Evolutionary conservation across 208 protist genomes (phyloP), one percentile per base, ranked within the genome.

Genomic region (Leishmania guyanensis): DNA sequence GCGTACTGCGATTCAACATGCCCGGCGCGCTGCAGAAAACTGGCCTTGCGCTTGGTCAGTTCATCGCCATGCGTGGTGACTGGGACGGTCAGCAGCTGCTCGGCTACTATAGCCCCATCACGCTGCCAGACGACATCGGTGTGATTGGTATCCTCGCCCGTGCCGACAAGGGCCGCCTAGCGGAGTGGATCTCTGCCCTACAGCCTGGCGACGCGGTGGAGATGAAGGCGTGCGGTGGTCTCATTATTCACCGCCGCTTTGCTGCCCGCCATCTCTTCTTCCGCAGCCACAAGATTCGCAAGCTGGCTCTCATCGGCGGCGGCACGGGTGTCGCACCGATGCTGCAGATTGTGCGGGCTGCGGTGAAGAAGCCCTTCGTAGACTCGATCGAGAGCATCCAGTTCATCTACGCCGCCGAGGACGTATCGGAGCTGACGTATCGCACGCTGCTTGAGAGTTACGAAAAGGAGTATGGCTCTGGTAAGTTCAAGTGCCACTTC

Each of bases 281-380:
- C 88, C 92, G 89, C n/a, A 91, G 66, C 74, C 93, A 83, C 83
- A 91, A 87, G 78, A 84, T 88, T 50, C 84, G 82, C 75, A 89
- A 90, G 75, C 81, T 91, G 33, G 86, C 88, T 14, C 88, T 97
- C 81, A 85, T 97, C 39, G 91, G 92, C 5, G 92, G 93, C 73
- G 94, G 93, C 68, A 92, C 96, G 56, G 94, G 97, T 77, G 96
- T 98, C 81, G 97, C 96, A 14, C 97, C 97, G 14, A 97, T 98
- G 93, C 82, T 98, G 78, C 97, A 99, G 91, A 89, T 99, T 46
- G 92, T 98, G 60, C 87, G 86, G 53, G 95, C 94, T 16, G 93
- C 94, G 39, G 65, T 96, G 66, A 95, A 95, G 84, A 87, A 88
- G 79, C 88, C 89, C 20, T 91, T 90, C 76, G 79, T 91, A 46